phyloP scores from a whole-genome alignment of 352 stramenopile genomes.

The Phytopythium kandeliae region DNA sequence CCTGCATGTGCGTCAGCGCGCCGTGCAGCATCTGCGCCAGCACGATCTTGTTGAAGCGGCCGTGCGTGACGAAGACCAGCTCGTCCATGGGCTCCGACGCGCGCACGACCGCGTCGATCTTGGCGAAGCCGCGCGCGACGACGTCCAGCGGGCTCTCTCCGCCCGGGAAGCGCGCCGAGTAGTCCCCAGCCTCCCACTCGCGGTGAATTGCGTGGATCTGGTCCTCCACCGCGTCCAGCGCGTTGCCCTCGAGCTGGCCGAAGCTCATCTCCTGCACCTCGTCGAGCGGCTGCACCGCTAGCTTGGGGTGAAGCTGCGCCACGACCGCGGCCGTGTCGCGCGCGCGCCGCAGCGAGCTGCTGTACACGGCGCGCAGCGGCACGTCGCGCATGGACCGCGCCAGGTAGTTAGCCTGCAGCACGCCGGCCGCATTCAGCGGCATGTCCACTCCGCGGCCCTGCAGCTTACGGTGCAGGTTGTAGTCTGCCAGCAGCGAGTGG shows the following conservation, averaged over 20 bases:
- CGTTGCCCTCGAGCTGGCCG: slow-evolving; percentile 60
- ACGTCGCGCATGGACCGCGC: slow-evolving; percentile 59
- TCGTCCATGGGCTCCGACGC: slow-evolving; percentile 35
- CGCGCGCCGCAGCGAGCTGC: slow-evolving; percentile 47
- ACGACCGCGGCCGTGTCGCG: slow-evolving; percentile 49
- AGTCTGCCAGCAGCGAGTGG: slow-evolving; percentile 39
- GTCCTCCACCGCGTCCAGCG: slow-evolving; percentile 39
- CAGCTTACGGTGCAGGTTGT: slow-evolving; percentile 63
- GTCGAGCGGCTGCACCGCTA: slow-evolving; percentile 48
- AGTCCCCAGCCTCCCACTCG: slow-evolving; percentile 55
- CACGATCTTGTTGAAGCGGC: slow-evolving; percentile 84
- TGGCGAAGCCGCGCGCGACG: slow-evolving; percentile 46
- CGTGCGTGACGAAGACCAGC: slow-evolving; percentile 74
- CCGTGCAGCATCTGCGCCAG: slow-evolving; percentile 63
- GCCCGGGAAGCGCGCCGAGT: slow-evolving; percentile 40
- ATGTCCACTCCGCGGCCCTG: slow-evolving; percentile 78
- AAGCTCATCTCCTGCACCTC: slow-evolving; percentile 87
- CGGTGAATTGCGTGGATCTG: slow-evolving; percentile 57
- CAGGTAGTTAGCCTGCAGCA: slow-evolving; percentile 53
- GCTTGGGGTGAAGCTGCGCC: slow-evolving; percentile 41
- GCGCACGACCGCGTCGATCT: slow-evolving; percentile 56
- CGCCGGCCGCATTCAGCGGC: slow-evolving; percentile 50
- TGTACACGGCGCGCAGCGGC: slow-evolving; percentile 65
- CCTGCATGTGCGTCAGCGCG: slow-evolving; percentile 49
- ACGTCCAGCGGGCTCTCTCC: slow-evolving; percentile 71